These are phyloP conservation scores for Lecanoromycetidae sp. DNA, from an alignment of 2,329 filamentous ascomycete genomes.

Conservation along the genomic window DNA sequence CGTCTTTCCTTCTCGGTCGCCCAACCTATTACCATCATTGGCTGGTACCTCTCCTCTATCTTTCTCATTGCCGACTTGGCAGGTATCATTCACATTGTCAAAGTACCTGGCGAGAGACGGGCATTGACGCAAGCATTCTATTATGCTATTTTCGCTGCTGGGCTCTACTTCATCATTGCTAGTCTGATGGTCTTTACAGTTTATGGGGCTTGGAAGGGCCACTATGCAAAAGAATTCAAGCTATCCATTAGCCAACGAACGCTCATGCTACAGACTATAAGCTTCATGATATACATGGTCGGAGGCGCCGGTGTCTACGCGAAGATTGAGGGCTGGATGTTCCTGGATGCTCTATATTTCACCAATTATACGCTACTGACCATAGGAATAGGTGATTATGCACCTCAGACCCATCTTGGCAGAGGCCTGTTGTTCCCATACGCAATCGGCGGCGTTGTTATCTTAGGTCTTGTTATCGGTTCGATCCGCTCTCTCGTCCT, in stretches of 20 bases:
- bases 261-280: slow-evolving; percentile 34
- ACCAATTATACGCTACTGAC: slow-evolving; percentile 45
- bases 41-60: slow-evolving; percentile 44
- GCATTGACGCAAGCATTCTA: slow-evolving; percentile 47
- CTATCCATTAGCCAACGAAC: slow-evolving; percentile 46
- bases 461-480: slow-evolving; percentile 43
- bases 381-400: slow-evolving; percentile 41
- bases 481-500: slow-evolving; percentile 40
- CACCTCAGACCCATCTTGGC: slow-evolving; percentile 38
- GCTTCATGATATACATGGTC: slow-evolving; percentile 30
- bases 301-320: slow-evolving; percentile 30
- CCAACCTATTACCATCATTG: slow-evolving; percentile 48
- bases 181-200: slow-evolving; percentile 44
- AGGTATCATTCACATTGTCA: slow-evolving; percentile 35
- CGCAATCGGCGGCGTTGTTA: slow-evolving; percentile 43
- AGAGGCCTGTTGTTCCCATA: slow-evolving; percentile 42
- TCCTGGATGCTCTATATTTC: slow-evolving; percentile 44
- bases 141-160: slow-evolving; percentile 47
- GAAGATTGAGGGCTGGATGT: slow-evolving; percentile 39
- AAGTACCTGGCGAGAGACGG: slow-evolving; percentile 30
- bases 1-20: slow-evolving; percentile 43
- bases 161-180: slow-evolving; percentile 44
- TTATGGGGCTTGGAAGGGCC: slow-evolving; percentile 40
- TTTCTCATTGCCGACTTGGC: slow-evolving; percentile 42
- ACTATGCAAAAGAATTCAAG: slow-evolving; percentile 45